Conservation (phyloP, 805 yeast genomes). For the Ogataea zsoltii region DNA sequence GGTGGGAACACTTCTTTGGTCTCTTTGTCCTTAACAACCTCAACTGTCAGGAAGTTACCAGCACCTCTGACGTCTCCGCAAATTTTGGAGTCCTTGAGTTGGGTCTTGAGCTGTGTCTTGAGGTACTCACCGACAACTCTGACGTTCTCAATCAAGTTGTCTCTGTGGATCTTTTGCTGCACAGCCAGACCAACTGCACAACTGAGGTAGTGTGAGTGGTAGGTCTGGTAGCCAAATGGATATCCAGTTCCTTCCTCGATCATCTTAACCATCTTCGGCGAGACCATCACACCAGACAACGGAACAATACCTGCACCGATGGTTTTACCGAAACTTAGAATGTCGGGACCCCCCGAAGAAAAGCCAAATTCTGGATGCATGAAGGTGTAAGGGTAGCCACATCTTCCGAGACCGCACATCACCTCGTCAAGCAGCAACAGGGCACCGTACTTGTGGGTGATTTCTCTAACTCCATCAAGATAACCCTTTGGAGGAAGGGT, state of each 20-base stretch:
- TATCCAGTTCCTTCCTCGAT: slow-evolving; percentile 41
- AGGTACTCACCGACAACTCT: slow-evolving; percentile 42
- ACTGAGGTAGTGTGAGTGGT: slow-evolving; percentile 46
- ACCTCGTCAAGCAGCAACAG: slow-evolving; percentile 53
- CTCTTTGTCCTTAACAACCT: slow-evolving; percentile 44
- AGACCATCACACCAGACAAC: slow-evolving; percentile 45
- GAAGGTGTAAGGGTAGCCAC: slow-evolving; percentile 47
- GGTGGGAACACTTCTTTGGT: slow-evolving; percentile 46
- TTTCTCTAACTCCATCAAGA: slow-evolving; percentile 43
- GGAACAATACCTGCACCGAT: slow-evolving; percentile 51
- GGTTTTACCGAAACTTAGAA: slow-evolving; percentile 49
- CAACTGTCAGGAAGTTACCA: slow-evolving; percentile 55
- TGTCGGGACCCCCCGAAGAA: slow-evolving; percentile 41
- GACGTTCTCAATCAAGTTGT: slow-evolving; percentile 41
- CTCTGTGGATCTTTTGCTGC: slow-evolving; percentile 41
- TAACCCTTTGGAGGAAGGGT: slow-evolving; percentile 47
- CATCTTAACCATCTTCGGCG: slow-evolving; percentile 40
- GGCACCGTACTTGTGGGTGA: slow-evolving; percentile 52
- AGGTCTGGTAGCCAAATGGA: slow-evolving; percentile 49
- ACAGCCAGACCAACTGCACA: slow-evolving; percentile 47
- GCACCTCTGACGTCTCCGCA: slow-evolving; percentile 53
- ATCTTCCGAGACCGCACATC: slow-evolving; percentile 57
- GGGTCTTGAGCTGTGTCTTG: slow-evolving; percentile 35
- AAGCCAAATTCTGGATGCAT: slow-evolving; percentile 19
- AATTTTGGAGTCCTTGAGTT: slow-evolving; percentile 29